Base-by-base conservation (phyloP, 2,329 filamentous ascomycete genomes). In the Cladosporium austrohemisphaericum region DNA sequence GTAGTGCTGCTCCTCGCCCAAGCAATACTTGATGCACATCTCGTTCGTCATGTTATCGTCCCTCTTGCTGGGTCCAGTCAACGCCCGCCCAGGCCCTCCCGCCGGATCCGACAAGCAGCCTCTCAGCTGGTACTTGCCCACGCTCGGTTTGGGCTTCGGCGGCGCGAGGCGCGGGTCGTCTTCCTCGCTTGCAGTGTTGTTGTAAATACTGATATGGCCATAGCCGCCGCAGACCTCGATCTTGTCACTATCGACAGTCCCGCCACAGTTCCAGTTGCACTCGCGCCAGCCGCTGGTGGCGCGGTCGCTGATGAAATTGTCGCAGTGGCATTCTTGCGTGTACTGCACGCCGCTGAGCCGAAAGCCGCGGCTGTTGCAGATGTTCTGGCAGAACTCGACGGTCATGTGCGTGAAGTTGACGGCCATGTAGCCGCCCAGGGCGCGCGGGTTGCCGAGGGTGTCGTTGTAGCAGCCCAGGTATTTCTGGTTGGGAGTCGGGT, bases 401-500 rank as follows among this genome's bases (percentile, higher is more conserved):
- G 61, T 67, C 65, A 69, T 66, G 38, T 29, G 40, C 6, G 50
- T 56, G 50, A 55, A 57, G 45, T 64, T 60, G 22, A 54, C 54
- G 16, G 44, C 55, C 10, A 35, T 53, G 7, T 55, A 36, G 7
- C 53, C 57, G 26, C 61, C 59, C 20, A 68, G 53, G 3, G 63
- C 57, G 11, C 61, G 58, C 3, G 52, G 36, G 26, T 32, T 41
- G 29, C 49, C 53, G 16, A 50, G 52, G 48, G 57, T 65, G 44
- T 67, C 65, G 49, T 68, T 67, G 49, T 56, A 64, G 57, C 69
- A 68, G 32, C 68, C 65, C 4, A 69, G 44, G 51, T 69, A 65
- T 43, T 57, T 52, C 54, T 63, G 66, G 22, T 57, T 52, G 16
- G 19, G 2, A 14, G 25, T 32, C 18, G 58, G 55, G 16, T 52